Evolutionary conservation across 495 filamentous ascomycete genomes (phyloP), one percentile per base, ranked within the genome.

Genomic region (Oidiodendron maius): DNA sequence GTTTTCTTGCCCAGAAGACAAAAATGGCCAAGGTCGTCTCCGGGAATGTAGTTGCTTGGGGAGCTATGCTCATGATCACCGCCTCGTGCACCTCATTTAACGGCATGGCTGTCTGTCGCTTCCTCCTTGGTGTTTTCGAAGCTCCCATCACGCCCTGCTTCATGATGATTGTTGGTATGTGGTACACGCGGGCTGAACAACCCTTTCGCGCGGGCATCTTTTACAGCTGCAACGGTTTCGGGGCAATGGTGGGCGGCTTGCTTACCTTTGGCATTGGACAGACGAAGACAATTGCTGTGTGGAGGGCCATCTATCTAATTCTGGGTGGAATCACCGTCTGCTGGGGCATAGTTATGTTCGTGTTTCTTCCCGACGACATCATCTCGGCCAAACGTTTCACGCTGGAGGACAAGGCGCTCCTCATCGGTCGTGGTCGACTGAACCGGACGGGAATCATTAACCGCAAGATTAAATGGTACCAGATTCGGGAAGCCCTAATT

Each of bases 61-160:
- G 78, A 12, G 35, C 69, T 0, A 39, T 39, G 8, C 36, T 39
- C 8, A 15, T 15, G n/a, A 8, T 6, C 16, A 5, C 16, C 5
- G 36, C 36, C 4, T 6, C 36, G 16, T 35, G 23, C 16, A 46
- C 15, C 15, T 34, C 32, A 10, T 46, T 46, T 35, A 28, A 24
- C 18, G 43, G 43, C 18, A n/a, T 46, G 3, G 35, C 35, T 24
- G 71, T 74, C 10, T 73, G 80, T 47, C 74, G 79, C 11, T 74
- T 80, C 48, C 73, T 82, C 59, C 71, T 82, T 20, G 79, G 79
- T 35, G 68, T 77, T 12, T 79, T 77, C 38, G 79, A 83, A 61
- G 71, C 77, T 1, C 73, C 76, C 1, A 76, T 82, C 4, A 12
- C 12, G 5, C 26, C 26, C 5, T 5, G 5, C 12, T 30, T 5